Evolutionary conservation across 306 rosid genomes (phyloP).

Genomic region (Fragaria nilgerrensis): DNA sequence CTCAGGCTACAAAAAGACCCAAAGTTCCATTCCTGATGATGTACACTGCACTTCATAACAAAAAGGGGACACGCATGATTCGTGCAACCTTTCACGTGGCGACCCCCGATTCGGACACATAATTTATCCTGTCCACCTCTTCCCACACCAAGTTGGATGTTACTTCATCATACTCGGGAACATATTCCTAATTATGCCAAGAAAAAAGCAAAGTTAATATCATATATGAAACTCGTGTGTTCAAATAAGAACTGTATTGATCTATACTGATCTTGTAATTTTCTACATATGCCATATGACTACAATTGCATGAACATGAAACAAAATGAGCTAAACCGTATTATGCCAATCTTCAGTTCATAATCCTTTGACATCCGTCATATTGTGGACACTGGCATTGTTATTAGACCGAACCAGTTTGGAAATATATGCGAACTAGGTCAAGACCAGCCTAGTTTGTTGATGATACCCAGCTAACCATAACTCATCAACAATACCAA

Average conservation of each 20-base stretch:
- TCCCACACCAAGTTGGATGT: constrained; percentile 97
- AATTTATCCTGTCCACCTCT: constrained; percentile 56
- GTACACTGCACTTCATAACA: constrained; percentile 48
- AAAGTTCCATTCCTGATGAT: constrained; percentile 14
- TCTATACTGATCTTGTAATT: not conserved
- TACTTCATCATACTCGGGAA: constrained; percentile 77
- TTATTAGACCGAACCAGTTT: not conserved
- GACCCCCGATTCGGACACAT: constrained; percentile 68
- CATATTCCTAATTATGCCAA: constrained; percentile 66
- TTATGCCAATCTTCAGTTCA: not conserved
- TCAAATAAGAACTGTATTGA: not conserved
- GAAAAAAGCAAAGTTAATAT: not conserved
- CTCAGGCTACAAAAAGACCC: constrained; percentile 31
- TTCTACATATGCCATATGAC: not conserved
- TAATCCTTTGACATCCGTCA: not conserved
- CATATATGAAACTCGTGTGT: not conserved
- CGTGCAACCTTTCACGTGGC: constrained; percentile 49
- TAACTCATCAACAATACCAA: not conserved
- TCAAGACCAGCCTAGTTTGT: not conserved
- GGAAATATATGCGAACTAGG: not conserved
- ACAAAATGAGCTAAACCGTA: not conserved
- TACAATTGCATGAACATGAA: not conserved
- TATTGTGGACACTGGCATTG: not conserved
- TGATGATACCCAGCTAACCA: not conserved
- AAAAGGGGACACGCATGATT: constrained; percentile 11